These are phyloP conservation scores for Wickerhamiella alocasiicola DNA, from an alignment of 805 yeast species.

Conservation along the genomic window DNA sequence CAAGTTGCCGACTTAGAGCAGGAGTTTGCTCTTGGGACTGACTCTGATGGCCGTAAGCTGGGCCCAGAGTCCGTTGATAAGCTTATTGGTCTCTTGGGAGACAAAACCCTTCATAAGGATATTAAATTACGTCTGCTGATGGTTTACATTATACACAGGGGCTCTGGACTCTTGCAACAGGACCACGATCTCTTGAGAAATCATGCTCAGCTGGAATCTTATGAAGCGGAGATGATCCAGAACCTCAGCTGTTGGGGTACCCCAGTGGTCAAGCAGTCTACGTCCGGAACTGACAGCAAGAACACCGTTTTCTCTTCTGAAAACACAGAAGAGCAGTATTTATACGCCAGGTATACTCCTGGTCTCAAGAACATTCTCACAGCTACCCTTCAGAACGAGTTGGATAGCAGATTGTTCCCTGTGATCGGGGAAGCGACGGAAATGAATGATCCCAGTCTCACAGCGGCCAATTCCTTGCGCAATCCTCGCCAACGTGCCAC, in stretches of 20 bases:
- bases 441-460: conserved; percentile 13
- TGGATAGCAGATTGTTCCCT: conserved; percentile 55
- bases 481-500: conserved; percentile 63
- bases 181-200: conserved; percentile 61
- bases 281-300: conserved; percentile 15
- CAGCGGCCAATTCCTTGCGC: conserved; percentile 44
- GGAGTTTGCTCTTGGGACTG: conserved; percentile 58
- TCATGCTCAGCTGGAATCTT: conserved; percentile 36
- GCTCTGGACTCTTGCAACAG: conserved; percentile 54
- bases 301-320: conserved; percentile 17
- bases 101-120: conserved; percentile 23
- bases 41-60: conserved; percentile 51
- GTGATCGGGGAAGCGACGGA: conserved; percentile 41
- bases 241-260: conserved; percentile 50
- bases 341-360: conserved; percentile 50
- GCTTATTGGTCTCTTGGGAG: conserved; percentile 43
- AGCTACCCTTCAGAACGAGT: conserved; percentile 34
- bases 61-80: conserved; percentile 46
- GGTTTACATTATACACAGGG: conserved; percentile 66
- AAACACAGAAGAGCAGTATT: conserved; percentile 33
- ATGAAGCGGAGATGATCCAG: conserved; percentile 39
- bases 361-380: conserved; percentile 50
- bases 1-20: conserved; percentile 81
- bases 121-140: conserved; percentile 68
- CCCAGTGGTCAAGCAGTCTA: conserved; percentile 14